Conservation (phyloP, 352 stramenopile genomes). For the Globisporangium heterothallicum region DNA sequence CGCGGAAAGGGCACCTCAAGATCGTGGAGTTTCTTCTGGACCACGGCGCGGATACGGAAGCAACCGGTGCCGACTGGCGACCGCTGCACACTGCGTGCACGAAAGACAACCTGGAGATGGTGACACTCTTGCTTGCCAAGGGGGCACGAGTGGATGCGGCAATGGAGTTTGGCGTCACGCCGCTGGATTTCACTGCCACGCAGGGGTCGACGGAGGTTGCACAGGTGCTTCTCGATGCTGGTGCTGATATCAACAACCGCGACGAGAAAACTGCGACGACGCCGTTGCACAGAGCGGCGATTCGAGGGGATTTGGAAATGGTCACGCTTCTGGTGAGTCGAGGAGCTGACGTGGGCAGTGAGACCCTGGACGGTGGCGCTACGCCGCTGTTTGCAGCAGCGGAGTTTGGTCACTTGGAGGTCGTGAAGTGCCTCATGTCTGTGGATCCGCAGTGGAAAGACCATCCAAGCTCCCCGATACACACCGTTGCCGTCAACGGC, state of each 20-base stretch:
- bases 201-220: constrained; percentile 12
- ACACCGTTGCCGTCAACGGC: constrained; percentile 14
- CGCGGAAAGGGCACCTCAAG: constrained; percentile 9
- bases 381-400: constrained; percentile 14
- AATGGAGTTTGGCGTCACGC: constrained; percentile 17
- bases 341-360: constrained; percentile 7
- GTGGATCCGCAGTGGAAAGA: constrained; percentile 6
- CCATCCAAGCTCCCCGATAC: constrained; percentile 7
- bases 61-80: constrained; percentile 8
- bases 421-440: constrained; percentile 9
- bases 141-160: constrained; percentile 8
- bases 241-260: constrained; percentile 13
- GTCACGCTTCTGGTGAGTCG: constrained; percentile 10
- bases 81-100: constrained; percentile 14
- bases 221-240: constrained; percentile 11
- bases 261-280: constrained; percentile 17
- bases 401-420: constrained; percentile 14
- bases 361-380: constrained; percentile 7
- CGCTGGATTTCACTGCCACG: constrained; percentile 8
- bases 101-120: constrained; percentile 14
- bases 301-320: constrained; percentile 9
- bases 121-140: constrained; percentile 12
- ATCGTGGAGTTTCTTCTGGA: constrained; percentile 11
- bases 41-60: constrained; percentile 9
- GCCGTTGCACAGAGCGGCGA: constrained; percentile 12